phyloP scores from a whole-genome alignment of 139 green algal species.

The Pleodorina starrii region DNA sequence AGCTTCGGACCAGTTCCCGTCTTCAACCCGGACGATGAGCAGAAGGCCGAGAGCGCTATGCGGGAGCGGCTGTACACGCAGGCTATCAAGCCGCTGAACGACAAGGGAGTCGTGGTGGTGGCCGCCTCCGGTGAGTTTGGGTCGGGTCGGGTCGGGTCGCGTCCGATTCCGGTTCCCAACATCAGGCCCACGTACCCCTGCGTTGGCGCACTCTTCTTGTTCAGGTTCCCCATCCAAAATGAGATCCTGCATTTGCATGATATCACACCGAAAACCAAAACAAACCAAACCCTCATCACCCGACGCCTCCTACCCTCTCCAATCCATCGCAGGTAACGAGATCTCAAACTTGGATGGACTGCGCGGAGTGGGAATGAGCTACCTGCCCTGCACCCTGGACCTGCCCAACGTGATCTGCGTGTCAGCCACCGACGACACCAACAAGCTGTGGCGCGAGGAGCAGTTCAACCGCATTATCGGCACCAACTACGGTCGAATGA shows the following conservation, averaged over 20 bases:
- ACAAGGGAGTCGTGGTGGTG: background rate
- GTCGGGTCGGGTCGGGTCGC: too few relatives aligned
- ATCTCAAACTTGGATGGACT: background rate
- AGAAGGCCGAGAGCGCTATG: background rate
- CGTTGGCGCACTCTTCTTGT: background rate
- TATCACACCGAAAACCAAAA: background rate
- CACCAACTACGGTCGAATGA: conserved; percentile 19
- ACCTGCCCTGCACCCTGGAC: conserved; percentile 18
- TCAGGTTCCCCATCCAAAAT: background rate
- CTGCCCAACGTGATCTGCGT: conserved; percentile 23
- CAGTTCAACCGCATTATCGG: background rate
- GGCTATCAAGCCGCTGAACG: background rate
- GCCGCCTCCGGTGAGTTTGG: background rate
- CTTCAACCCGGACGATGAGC: background rate
- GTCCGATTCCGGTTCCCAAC: background rate
- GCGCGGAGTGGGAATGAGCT: background rate
- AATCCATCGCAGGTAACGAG: conserved; percentile 26
- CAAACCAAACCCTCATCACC: background rate
- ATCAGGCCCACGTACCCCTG: background rate
- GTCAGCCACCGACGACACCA: background rate
- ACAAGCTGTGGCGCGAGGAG: background rate
- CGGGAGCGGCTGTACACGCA: background rate
- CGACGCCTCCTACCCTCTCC: background rate
- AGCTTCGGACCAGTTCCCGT: conserved; percentile 32
- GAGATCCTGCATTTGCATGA: background rate